Conservation (phyloP, 2,329 filamentous ascomycete genomes). For the Fusarium tjaetaba region DNA sequence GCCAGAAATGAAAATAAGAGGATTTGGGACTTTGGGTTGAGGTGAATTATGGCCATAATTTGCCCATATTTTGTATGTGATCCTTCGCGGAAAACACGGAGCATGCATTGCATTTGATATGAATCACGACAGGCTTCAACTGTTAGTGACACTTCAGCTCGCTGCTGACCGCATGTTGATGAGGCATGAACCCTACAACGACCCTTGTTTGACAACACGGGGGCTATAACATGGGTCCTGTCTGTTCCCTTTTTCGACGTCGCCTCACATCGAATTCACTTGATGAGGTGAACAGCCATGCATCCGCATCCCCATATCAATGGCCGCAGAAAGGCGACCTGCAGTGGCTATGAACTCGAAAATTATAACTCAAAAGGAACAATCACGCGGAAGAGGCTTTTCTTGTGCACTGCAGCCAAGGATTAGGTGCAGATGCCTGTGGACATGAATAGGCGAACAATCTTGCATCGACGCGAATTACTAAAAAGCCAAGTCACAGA, state of each 20-base stretch:
- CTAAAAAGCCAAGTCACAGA: conserved; percentile 2
- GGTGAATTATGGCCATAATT: not conserved
- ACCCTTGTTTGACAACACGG: conserved; percentile 19
- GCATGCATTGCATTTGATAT: not conserved
- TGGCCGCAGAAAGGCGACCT: conserved; percentile 3
- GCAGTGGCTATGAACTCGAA: conserved; percentile 4
- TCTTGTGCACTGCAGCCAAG: conserved; percentile 1
- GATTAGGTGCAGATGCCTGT: not conserved
- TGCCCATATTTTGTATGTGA: not conserved
- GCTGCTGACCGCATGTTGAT: conserved; percentile 33
- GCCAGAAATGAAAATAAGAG: not conserved
- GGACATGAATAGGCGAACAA: not conserved
- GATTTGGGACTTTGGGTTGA: not conserved
- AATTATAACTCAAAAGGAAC: not conserved
- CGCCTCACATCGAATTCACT: conserved; percentile 7
- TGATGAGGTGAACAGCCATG: not conserved
- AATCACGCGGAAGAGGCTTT: not conserved
- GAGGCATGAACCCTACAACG: conserved; percentile 22
- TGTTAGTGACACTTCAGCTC: conserved; percentile 14
- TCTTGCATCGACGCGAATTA: conserved; percentile 29
- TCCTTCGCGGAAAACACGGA: not conserved
- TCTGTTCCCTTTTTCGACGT: conserved; percentile 1
- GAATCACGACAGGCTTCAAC: not conserved
- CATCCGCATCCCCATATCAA: not conserved
- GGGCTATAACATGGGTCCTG: conserved; percentile 12